phyloP scores from a whole-genome alignment of 2,329 filamentous ascomycete species.

The Fusarium nodosum region DNA sequence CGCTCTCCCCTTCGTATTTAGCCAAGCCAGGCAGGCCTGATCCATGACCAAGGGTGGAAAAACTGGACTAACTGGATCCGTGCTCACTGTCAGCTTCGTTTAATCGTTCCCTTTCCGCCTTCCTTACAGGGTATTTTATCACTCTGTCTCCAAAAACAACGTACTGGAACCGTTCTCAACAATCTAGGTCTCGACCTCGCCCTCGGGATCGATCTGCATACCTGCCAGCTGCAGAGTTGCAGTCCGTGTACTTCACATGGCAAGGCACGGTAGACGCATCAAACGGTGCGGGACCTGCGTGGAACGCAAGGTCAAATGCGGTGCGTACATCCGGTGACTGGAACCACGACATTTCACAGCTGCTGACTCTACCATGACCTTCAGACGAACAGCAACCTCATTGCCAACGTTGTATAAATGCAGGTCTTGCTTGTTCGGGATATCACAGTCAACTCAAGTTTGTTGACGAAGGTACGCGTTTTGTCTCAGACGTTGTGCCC shows the following conservation, averaged over 20 bases:
- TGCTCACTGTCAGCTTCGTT: slow-evolving; percentile 7
- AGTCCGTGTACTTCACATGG: neutral
- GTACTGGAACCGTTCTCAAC: neutral
- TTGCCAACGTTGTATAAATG: slow-evolving; percentile 30
- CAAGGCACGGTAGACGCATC: slow-evolving; percentile 34
- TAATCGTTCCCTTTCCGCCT: neutral
- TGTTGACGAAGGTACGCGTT: slow-evolving; percentile 30
- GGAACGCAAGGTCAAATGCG: slow-evolving; percentile 40
- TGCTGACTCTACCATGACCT: neutral
- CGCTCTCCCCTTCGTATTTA: neutral
- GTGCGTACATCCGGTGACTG: neutral
- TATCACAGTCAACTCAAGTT: slow-evolving; percentile 39
- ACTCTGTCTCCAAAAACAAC: slow-evolving; percentile 19
- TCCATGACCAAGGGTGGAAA: neutral
- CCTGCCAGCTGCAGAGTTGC: neutral
- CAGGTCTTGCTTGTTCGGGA: slow-evolving; percentile 24
- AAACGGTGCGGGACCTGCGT: slow-evolving; percentile 35
- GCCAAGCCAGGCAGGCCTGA: neutral
- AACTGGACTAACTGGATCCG: slow-evolving; percentile 20
- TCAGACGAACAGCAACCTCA: slow-evolving; percentile 34
- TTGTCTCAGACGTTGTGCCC: neutral
- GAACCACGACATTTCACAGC: neutral
- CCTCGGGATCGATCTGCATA: neutral
- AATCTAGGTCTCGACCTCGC: slow-evolving; percentile 11
- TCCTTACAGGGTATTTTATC: slow-evolving; percentile 36